Base-by-base conservation (phyloP, 495 filamentous ascomycete genomes). In the Hypomontagnella submonticulosa region DNA sequence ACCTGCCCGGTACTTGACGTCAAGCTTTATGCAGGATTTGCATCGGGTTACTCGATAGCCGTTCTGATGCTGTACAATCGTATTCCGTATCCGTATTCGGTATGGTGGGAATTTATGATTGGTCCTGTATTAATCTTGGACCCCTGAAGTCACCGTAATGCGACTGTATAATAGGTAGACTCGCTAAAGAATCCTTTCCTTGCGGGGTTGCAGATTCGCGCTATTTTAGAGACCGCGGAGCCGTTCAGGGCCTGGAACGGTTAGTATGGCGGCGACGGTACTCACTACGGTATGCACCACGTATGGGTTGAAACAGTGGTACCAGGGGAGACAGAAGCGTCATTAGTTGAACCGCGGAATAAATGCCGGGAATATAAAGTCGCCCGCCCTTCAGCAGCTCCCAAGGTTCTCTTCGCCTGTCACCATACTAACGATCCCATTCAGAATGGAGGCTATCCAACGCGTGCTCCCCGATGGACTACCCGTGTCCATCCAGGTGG, bases 81-180 rank as follows among this genome's bases (percentile, higher is more conserved):
- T 63, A 63, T 59, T 30, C 16, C 65, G 65, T 68, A 68, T 68
- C 65, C 65, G 65, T 68, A 68, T 63, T 68, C 65, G 59, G 54
- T 30, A 44, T 13, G 18, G 40, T 1, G 12, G 23, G 5, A 47
- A 27, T 16, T n/a, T 42, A 2, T 52, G 33, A 63, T 55, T 59
- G 49, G 37, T 20, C 18, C 54, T 10, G 33, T 43, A 54, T 58
- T 54, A 40, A 44, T 44, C 15, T 36, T 37, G 23, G 34, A 27
- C 23, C 19, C 19, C 42, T 13, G 19, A 46, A 18, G 9, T 13
- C 34, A 18, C 13, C 32, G 5, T 19, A 55, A 67, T 67, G 41
- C 57, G 51, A 61, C 57, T 54, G 23, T 51, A 50, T n/a, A n/a
- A 32, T 19, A 38, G 41, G 30, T 15, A 47, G 32, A 20, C 41